A percentile compares a stretch with the other conserved stretches of the same genome.
These are phyloP conservation scores for Pseudozyma thailandica DNA, from an alignment of 1,284 basidiomycete species.

Conservation along the genomic window DNA sequence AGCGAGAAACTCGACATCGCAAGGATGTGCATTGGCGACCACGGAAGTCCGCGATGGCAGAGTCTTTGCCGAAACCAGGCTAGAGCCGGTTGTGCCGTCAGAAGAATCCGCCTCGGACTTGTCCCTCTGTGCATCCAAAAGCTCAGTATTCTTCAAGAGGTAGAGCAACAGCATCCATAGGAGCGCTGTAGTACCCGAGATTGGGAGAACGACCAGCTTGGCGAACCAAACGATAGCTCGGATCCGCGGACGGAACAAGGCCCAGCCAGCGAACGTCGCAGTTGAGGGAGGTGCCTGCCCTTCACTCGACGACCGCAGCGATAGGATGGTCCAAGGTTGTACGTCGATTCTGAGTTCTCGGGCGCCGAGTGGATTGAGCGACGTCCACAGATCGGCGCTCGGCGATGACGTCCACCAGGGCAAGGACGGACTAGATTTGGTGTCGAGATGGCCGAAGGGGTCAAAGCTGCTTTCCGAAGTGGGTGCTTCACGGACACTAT, in stretches of 20 bases:
- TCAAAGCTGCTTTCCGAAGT: conserved; percentile 39
- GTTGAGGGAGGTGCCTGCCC: conserved; percentile 66
- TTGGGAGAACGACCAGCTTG: conserved; percentile 86
- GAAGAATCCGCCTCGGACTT: conserved; percentile 66
- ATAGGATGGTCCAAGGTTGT: conserved; percentile 80
- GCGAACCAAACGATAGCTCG: conserved; percentile 76
- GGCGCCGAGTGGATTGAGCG: conserved; percentile 79
- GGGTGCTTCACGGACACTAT: conserved; percentile 11
- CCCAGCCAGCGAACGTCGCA: conserved; percentile 56
- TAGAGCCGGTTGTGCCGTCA: conserved; percentile 42
- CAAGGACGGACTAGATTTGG: conserved; percentile 9
- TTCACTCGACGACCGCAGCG: conserved; percentile 71
- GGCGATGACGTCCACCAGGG: conserved; percentile 64
- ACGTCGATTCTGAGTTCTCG: conserved; percentile 81
- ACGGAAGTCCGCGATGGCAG: conserved; percentile 74
- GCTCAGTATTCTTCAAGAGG: conserved; percentile 88
- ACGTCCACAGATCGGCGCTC: conserved; percentile 76
- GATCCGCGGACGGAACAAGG: conserved; percentile 68
- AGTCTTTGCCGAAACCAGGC: conserved; percentile 50
- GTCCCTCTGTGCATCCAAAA: conserved; percentile 82
- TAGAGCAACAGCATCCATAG: conserved; percentile 86
- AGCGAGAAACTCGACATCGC: conserved; percentile 84
- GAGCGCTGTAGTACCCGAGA: conserved; percentile 78
- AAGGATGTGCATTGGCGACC: conserved; percentile 78
- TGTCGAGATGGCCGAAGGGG: conserved; percentile 51